These are phyloP conservation scores for Solanum phureja DNA, from an alignment of 257 asterid genomes.

Conservation along the genomic window DNA sequence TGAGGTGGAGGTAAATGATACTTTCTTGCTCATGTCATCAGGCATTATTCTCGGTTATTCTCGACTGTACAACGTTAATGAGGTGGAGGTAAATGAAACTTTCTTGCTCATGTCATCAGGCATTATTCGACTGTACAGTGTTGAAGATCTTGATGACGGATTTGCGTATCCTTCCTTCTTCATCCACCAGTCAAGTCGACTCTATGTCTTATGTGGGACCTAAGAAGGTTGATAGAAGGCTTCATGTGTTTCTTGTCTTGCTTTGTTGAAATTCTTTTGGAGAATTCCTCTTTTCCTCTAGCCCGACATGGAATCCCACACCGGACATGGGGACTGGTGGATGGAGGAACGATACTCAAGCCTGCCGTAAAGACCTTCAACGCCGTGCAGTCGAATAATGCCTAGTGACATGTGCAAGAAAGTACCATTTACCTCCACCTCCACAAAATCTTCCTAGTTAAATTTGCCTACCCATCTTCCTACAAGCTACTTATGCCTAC, in stretches of 20 bases:
- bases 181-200: not conserved
- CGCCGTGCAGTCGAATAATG: not conserved
- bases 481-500: not conserved
- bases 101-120: not conserved
- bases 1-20: not conserved
- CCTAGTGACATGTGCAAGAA: not conserved
- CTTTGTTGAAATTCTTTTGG: not conserved
- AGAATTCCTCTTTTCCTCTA: not conserved
- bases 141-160: not conserved
- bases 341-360: not conserved
- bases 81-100: not conserved
- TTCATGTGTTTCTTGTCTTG: not conserved
- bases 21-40: not conserved
- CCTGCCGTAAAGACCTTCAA: fast-evolving
- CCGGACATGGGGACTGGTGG: not conserved
- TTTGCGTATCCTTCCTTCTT: not conserved
- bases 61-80: no score
- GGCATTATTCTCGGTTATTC: no score
- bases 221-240: not conserved
- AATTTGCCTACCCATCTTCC: not conserved
- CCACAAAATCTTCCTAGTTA: not conserved
- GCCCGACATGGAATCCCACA: not conserved
- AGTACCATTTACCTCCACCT: not conserved
- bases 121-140: not conserved
- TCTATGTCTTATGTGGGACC: not conserved